phyloP scores from a whole-genome alignment of 495 filamentous ascomycete genomes.

The Talaromyces wortmannii region DNA sequence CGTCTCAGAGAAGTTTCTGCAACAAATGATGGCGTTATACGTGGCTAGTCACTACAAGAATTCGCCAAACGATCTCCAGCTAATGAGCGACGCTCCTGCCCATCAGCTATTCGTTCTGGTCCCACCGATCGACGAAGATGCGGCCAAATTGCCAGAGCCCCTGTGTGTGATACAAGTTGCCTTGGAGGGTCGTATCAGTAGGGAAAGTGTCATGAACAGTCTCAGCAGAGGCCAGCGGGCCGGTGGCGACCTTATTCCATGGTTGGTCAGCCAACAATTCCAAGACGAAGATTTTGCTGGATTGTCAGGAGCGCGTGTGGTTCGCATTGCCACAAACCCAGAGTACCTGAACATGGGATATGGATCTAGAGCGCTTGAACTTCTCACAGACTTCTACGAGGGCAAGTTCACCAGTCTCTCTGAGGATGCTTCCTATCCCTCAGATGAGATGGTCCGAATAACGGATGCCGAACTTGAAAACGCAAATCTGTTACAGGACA shows the following conservation, averaged over 20 bases:
- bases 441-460: slow-evolving; percentile 64
- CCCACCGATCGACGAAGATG: slow-evolving; percentile 73
- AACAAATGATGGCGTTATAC: slow-evolving; percentile 96
- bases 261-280: slow-evolving; percentile 97
- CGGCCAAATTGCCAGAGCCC: slow-evolving; percentile 78
- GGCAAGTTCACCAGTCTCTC: slow-evolving; percentile 84
- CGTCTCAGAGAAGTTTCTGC: slow-evolving; percentile 94
- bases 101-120: slow-evolving; percentile 96
- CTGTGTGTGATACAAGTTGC: slow-evolving; percentile 93
- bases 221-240: slow-evolving; percentile 84
- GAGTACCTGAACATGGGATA: slow-evolving; percentile 95
- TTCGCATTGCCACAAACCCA: slow-evolving; percentile 94
- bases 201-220: slow-evolving; percentile 81
- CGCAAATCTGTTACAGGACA: slow-evolving; percentile 73
- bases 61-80: slow-evolving; percentile 92
- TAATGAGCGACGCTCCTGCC: slow-evolving; percentile 96
- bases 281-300: slow-evolving; percentile 96
- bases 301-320: slow-evolving; percentile 84
- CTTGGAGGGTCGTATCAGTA: slow-evolving; percentile 90
- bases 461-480: slow-evolving; percentile 79
- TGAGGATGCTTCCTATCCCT: slow-evolving; percentile 44
- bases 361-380: slow-evolving; percentile 77
- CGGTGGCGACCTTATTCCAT: slow-evolving; percentile 93
- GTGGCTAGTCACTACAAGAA: slow-evolving; percentile 99
- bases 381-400: slow-evolving; percentile 88